Evolutionary conservation across 202 grass and related monocot species (phyloP), one percentile per base, ranked within the genome.

Genomic region (Elaeis oleifera): DNA sequence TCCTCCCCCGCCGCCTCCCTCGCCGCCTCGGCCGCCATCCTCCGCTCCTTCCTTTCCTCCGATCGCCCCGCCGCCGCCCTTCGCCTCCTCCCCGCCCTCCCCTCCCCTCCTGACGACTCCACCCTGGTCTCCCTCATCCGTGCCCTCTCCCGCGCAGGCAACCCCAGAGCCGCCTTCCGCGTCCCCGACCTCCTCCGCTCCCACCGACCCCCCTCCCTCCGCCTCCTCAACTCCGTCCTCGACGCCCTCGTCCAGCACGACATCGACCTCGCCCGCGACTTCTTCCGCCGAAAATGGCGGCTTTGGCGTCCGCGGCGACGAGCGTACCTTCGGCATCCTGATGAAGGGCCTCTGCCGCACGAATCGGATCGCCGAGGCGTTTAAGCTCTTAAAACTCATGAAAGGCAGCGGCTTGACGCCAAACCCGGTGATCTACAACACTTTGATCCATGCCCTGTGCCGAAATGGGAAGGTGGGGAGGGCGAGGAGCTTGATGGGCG

Each of bases 281-380:
- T 63, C 36, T 63, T 63, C 60, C 60, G 60, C 60, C 49, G 18
- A 18, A 5, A 7, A 63, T 49, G 17, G 60, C 60, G 18, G 32
- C 5, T 29, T 29, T 18, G 18, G 19, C 18, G 13, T 17, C 23
- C 27, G 22, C 23, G 14, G 25, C 39, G 61, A 64, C 16, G 61
- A 48, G 17, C 57, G 56, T 51, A 78, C 76, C 66, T 78, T 65
- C 68, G 69, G 53, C 59, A 78, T 78, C 39, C 59, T 78, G 11
- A 71, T 78, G 65, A 78, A 78, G 20, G 76, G 76, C 29, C 76
- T 78, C 23, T 78, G 76, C 60, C 28, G 48, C 20, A 65, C 76
- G 18, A 71, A 66, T 32, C 76, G 68, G 31, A 72, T 78, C 1
- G 76, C 71, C 22, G 76, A 78, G 59, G 68, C 76, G 36, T 78